phyloP scores from a whole-genome alignment of 1,139 yeast species.

The Eremothecium coryli region DNA sequence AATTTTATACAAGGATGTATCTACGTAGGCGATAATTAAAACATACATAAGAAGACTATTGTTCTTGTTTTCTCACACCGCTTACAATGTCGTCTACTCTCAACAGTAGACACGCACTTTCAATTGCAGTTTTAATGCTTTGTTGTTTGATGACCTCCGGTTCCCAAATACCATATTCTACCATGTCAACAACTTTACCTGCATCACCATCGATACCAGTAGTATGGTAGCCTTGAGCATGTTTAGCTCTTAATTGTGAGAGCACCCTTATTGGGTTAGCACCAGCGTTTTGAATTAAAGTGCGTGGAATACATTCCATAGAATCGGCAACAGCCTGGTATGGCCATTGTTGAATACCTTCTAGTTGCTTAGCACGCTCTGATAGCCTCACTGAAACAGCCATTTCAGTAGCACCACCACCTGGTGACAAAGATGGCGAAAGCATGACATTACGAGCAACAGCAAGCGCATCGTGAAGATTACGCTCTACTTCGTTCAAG shows the following conservation, averaged over 20 bases:
- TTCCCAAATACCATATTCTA: conserved; percentile 95
- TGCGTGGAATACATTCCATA: conserved; percentile 95
- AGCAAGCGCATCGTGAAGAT: conserved; percentile 97
- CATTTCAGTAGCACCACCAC: conserved; percentile 99
- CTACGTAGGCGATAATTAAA: no score
- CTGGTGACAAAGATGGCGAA: conserved; percentile 92
- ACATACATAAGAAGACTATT: conserved; percentile 9
- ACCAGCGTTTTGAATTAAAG: conserved; percentile 94
- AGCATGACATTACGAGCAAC: conserved; percentile 92
- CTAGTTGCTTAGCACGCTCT: conserved; percentile 84
- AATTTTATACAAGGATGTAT: conserved; percentile 4
- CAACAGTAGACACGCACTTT: conserved; percentile 86
- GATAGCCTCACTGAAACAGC: conserved; percentile 85
- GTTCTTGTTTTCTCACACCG: conserved; percentile 61
- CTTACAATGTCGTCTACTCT: conserved; percentile 97
- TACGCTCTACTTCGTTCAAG: conserved; percentile 90
- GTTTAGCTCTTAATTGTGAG: conserved; percentile 90
- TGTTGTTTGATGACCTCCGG: conserved; percentile 97
- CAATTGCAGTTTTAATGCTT: conserved; percentile 92
- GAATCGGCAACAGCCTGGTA: conserved; percentile 99
- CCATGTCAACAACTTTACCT: conserved; percentile 94
- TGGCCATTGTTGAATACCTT: conserved; percentile 97
- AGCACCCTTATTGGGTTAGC: conserved; percentile 87
- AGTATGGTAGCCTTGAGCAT: conserved; percentile 78
- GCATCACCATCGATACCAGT: conserved; percentile 92